Evolutionary conservation across 371 early-diverging fungal species (phyloP).

Genomic region (Dentiscutata heterogama): DNA sequence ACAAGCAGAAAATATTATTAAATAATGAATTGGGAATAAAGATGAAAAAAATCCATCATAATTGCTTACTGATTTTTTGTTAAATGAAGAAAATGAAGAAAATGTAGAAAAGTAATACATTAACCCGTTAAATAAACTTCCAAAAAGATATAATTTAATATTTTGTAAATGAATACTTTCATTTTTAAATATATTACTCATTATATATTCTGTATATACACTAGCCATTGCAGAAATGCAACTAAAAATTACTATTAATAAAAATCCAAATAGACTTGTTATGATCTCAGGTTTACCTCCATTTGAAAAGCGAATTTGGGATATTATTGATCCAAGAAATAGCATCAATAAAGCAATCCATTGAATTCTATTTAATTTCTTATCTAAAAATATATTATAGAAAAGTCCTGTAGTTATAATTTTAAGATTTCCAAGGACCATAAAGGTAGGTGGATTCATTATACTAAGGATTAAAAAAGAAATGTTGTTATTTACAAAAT

Average conservation of each 20-base stretch:
- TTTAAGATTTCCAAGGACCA: constrained; percentile 55
- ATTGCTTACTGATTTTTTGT: no score
- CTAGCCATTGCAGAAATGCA: constrained; percentile 52
- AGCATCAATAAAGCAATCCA: constrained; percentile 52
- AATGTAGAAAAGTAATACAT: constrained; percentile 47
- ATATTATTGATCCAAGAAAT: constrained; percentile 52
- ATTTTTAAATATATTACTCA: constrained; percentile 53
- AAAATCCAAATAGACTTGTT: constrained; percentile 50
- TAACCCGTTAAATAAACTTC: constrained; percentile 53
- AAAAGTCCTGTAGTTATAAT: constrained; percentile 54
- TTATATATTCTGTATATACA: constrained; percentile 56
- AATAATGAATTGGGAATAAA: constrained; percentile 49
- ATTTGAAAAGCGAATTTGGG: constrained; percentile 52
- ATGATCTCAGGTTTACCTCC: constrained; percentile 44
- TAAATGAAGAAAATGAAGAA: background rate
- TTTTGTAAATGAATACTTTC: constrained; percentile 57
- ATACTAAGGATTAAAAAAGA: constrained; percentile 51
- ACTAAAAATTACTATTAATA: constrained; percentile 52
- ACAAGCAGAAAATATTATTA: constrained; percentile 50
- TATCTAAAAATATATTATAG: constrained; percentile 51
- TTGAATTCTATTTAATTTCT: constrained; percentile 48
- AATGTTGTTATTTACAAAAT: constrained; percentile 57
- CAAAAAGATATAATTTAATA: constrained; percentile 56
- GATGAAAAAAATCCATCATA: constrained; percentile 49
- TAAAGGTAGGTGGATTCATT: constrained; percentile 56